phyloP scores from a whole-genome alignment of 495 filamentous ascomycete genomes.

The Xylaria acuta region DNA sequence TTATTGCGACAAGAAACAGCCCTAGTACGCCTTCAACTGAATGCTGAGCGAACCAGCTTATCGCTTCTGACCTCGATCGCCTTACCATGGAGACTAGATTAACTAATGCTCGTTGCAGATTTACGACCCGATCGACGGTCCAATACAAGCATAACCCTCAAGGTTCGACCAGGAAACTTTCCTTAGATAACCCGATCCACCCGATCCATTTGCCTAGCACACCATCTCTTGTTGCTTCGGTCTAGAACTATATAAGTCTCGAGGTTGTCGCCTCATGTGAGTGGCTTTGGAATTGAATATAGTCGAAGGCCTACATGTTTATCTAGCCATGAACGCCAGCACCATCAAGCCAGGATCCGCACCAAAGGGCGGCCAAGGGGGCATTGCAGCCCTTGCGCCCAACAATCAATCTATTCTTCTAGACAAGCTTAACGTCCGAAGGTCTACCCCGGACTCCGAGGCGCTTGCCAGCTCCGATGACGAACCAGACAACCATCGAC shows the following conservation, averaged over 20 bases:
- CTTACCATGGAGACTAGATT: not conserved
- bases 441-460: constrained; percentile 89
- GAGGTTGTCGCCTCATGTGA: constrained; percentile 24
- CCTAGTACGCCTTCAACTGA: not conserved
- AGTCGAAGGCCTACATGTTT: constrained; percentile 24
- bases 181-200: constrained; percentile 2
- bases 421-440: constrained; percentile 76
- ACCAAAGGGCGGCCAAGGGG: constrained; percentile 49
- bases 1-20: not conserved
- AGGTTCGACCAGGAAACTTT: constrained; percentile 4
- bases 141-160: constrained; percentile 14
- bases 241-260: constrained; percentile 17
- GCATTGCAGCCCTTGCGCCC: constrained; percentile 45
- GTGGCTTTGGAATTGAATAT: constrained; percentile 22
- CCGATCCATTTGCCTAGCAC: constrained; percentile 5
- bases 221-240: constrained; percentile 17
- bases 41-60: not conserved
- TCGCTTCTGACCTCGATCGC: not conserved
- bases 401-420: constrained; percentile 67
- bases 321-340: constrained; percentile 54
- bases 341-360: constrained; percentile 48
- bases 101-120: not conserved
- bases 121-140: constrained; percentile 19
- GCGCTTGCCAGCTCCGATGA: constrained; percentile 93
- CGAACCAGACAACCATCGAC: constrained; percentile 68